A percentile compares a stretch with the other conserved stretches of the same genome.
Evolutionary conservation across 495 filamentous ascomycete genomes (phyloP).

Genomic region (Aspergillus sparsus): DNA sequence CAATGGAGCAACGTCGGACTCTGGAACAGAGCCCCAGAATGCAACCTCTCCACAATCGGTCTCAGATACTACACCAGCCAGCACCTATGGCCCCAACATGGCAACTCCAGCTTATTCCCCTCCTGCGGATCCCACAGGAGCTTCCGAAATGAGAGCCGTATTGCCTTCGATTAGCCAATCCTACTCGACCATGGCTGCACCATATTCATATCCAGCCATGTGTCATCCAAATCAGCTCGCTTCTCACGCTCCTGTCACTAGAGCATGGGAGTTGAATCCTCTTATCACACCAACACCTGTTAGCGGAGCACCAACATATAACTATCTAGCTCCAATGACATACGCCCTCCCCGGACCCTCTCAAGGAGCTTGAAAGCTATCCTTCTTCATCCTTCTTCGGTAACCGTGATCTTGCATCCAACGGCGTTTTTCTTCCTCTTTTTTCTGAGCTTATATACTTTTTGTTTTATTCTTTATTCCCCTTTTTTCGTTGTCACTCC

Average conservation of each 20-base stretch:
- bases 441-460: conserved; percentile 21
- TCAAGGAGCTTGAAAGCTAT: conserved; percentile 22
- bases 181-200: conserved; percentile 33
- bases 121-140: conserved; percentile 29
- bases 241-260: conserved; percentile 28
- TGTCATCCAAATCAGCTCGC: conserved; percentile 36
- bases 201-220: conserved; percentile 40
- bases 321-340: conserved; percentile 38
- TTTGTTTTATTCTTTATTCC: conserved; percentile 11
- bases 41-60: conserved; percentile 48
- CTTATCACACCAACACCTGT: conserved; percentile 24
- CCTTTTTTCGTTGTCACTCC: conserved; percentile 41
- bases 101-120: conserved; percentile 32
- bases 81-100: conserved; percentile 34
- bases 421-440: conserved; percentile 20
- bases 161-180: conserved; percentile 36
- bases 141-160: conserved; percentile 36
- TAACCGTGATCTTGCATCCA: conserved; percentile 16
- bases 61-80: conserved; percentile 39
- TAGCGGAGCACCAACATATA: conserved; percentile 32
- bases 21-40: conserved; percentile 41
- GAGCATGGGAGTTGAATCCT: conserved; percentile 42
- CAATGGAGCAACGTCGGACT: conserved; percentile 44
- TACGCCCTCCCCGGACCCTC: conserved; percentile 37
- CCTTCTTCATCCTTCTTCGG: conserved; percentile 3